Evolutionary conservation across 371 early-diverging fungal genomes (phyloP).

Genomic region (Saksenaea vasiformis): DNA sequence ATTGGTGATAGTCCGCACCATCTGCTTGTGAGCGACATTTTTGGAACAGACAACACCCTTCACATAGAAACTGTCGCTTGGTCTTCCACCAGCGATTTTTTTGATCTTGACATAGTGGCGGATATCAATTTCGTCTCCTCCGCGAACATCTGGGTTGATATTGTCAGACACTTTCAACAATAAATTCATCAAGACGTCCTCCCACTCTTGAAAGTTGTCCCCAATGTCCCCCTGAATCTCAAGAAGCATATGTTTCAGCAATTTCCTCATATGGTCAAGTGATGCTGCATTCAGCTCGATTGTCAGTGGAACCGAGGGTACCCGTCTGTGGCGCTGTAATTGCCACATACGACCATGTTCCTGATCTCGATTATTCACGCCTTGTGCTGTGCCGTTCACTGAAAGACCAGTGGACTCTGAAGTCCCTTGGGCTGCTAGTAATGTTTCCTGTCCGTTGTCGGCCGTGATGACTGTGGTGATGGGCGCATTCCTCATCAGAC

Average conservation of each 20-base stretch:
- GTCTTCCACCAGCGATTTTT: slow-evolving; percentile 84
- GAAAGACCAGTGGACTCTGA: background rate
- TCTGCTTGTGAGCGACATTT: slow-evolving; percentile 85
- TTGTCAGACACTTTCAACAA: slow-evolving; percentile 65
- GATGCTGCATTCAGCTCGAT: slow-evolving; percentile 63
- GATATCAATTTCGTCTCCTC: slow-evolving; percentile 85
- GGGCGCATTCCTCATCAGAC: slow-evolving; percentile 42
- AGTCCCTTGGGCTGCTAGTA: background rate
- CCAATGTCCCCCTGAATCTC: slow-evolving; percentile 16
- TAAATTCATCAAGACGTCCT: slow-evolving; percentile 68
- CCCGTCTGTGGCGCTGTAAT: slow-evolving; percentile 29
- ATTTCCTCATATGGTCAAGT: slow-evolving; percentile 61
- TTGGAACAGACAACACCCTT: slow-evolving; percentile 86
- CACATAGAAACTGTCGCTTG: slow-evolving; percentile 76
- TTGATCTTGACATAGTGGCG: slow-evolving; percentile 93
- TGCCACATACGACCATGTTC: background rate
- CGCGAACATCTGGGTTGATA: slow-evolving; percentile 67
- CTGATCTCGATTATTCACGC: background rate
- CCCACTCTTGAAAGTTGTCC: slow-evolving; percentile 63
- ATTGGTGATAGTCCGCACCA: slow-evolving; percentile 65
- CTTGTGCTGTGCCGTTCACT: background rate
- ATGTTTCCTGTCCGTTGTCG: slow-evolving; percentile 13
- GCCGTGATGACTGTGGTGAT: slow-evolving; percentile 17
- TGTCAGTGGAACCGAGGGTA: slow-evolving; percentile 36
- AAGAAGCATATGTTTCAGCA: slow-evolving; percentile 51